Evolutionary conservation across 331 rosid genomes (phyloP).

Genomic region (Malus hybrid): DNA sequence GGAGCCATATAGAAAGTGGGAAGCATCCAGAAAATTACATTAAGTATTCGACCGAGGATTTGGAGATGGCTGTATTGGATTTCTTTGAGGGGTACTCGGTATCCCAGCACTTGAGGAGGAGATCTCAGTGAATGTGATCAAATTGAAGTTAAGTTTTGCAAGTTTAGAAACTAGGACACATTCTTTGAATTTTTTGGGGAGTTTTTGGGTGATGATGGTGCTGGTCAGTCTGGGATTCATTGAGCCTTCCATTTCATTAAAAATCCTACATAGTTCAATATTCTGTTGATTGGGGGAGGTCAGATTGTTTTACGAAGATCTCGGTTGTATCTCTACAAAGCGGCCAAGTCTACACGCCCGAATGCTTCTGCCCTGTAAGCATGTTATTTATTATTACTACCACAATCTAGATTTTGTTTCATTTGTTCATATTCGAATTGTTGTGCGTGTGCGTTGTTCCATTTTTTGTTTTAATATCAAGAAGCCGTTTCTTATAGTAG

Average conservation of each 20-base stretch:
- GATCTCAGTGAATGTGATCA: constrained; percentile 49
- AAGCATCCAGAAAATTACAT: constrained; percentile 95
- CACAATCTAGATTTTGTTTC: constrained; percentile 52
- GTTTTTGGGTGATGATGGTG: constrained; percentile 38
- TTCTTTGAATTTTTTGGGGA: constrained; percentile 71
- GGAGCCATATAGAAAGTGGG: constrained; percentile 87
- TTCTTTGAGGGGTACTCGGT: constrained; percentile 78
- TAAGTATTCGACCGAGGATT: constrained; percentile 82
- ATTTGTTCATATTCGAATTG: constrained; percentile 59
- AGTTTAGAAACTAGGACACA: constrained; percentile 57
- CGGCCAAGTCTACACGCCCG: constrained; percentile 39
- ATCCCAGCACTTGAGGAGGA: constrained; percentile 69
- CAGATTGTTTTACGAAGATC: constrained; percentile 26
- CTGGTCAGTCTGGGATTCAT: constrained; percentile 37
- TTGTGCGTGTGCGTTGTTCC: constrained; percentile 41
- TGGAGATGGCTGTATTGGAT: constrained; percentile 77
- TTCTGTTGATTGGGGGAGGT: constrained; percentile 17
- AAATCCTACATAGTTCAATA: constrained; percentile 6
- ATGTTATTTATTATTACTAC: constrained; percentile 46
- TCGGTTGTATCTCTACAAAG: constrained; percentile 18
- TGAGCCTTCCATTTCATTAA: constrained; percentile 24
- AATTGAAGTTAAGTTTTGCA: constrained; percentile 32
- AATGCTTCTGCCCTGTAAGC: constrained; percentile 82
- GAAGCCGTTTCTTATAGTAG: constrained; percentile 33
- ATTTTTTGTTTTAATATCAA: constrained; percentile 18